A percentile compares a stretch with the other conserved stretches of the same genome.
Conservation (phyloP, 202 grass and related monocot genomes). For the Thinopyrum obtusiflorum region DNA sequence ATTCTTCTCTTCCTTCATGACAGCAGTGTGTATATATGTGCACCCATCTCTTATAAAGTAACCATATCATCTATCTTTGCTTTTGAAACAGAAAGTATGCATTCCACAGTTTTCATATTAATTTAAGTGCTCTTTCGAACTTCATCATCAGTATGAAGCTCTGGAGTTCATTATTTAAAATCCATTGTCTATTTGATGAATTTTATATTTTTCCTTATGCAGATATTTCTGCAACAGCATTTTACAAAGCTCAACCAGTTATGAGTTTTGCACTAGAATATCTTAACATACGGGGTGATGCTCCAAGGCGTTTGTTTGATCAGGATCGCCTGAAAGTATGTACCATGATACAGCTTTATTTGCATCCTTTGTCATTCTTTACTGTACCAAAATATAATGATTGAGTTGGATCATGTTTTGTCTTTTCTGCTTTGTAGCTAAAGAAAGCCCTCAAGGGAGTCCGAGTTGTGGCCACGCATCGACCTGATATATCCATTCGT, state of each 20-base stretch:
- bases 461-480: conserved; percentile 51
- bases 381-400: neutral
- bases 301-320: conserved; percentile 42
- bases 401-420: neutral
- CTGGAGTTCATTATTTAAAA: neutral
- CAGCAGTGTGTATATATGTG: neutral
- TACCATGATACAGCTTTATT: neutral
- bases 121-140: neutral
- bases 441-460: conserved; percentile 71
- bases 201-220: conserved; percentile 41
- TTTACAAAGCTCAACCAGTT: conserved; percentile 57
- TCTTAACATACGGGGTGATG: conserved; percentile 55
- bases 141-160: neutral
- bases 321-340: conserved; percentile 49
- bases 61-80: neutral
- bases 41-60: neutral
- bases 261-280: conserved; percentile 41
- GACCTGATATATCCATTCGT: conserved; percentile 33
- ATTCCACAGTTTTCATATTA: too few species aligned
- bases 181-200: neutral
- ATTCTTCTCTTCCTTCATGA: neutral
- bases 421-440: conserved; percentile 35
- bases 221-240: conserved; percentile 75
- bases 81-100: neutral
- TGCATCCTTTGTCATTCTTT: neutral